Evolutionary conservation across 495 filamentous ascomycete species (phyloP).

Genomic region (Oidiodendron maius): DNA sequence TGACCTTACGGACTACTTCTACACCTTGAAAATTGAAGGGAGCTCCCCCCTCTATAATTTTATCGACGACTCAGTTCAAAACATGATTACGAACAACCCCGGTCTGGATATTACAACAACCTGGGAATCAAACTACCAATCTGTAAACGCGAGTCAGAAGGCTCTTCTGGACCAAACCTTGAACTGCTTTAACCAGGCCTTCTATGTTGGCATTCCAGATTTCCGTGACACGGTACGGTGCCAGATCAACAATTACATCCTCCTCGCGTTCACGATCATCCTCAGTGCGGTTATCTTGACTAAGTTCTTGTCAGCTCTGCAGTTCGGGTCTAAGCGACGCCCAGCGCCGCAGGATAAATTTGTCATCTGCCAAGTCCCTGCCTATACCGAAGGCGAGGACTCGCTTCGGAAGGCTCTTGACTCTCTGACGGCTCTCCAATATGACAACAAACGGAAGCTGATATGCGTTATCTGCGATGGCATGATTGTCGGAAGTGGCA

Average conservation of each 20-base stretch:
- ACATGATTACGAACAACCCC: slow-evolving; percentile 64
- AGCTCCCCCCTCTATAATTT: slow-evolving; percentile 50
- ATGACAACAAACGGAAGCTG: slow-evolving; percentile 95
- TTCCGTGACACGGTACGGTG: slow-evolving; percentile 74
- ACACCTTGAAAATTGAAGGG: slow-evolving; percentile 49
- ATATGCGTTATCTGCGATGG: slow-evolving; percentile 93
- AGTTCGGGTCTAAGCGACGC: slow-evolving; percentile 86
- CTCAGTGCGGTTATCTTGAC: slow-evolving; percentile 71
- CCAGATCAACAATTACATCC: slow-evolving; percentile 86
- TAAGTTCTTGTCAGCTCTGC: slow-evolving; percentile 92
- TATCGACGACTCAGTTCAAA: slow-evolving; percentile 56
- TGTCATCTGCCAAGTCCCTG: slow-evolving; percentile 95
- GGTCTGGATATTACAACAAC: slow-evolving; percentile 68
- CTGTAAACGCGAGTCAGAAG: slow-evolving; percentile 32
- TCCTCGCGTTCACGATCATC: slow-evolving; percentile 78
- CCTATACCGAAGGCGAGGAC: slow-evolving; percentile 97
- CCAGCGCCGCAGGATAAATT: slow-evolving; percentile 95
- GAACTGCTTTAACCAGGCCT: slow-evolving; percentile 76
- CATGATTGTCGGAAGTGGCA: slow-evolving; percentile 93
- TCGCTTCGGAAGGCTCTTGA: slow-evolving; percentile 86
- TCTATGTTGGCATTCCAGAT: slow-evolving; percentile 78
- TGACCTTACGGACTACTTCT: slow-evolving; percentile 87
- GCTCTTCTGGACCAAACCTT: slow-evolving; percentile 49
- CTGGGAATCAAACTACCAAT: slow-evolving; percentile 43
- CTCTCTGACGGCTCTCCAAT: slow-evolving; percentile 87